A percentile compares a stretch with the other conserved stretches of the same genome.
Evolutionary conservation across 225 moss, liverwort and hornwort genomes (phyloP).

Genomic region (Bryum argenteum): DNA sequence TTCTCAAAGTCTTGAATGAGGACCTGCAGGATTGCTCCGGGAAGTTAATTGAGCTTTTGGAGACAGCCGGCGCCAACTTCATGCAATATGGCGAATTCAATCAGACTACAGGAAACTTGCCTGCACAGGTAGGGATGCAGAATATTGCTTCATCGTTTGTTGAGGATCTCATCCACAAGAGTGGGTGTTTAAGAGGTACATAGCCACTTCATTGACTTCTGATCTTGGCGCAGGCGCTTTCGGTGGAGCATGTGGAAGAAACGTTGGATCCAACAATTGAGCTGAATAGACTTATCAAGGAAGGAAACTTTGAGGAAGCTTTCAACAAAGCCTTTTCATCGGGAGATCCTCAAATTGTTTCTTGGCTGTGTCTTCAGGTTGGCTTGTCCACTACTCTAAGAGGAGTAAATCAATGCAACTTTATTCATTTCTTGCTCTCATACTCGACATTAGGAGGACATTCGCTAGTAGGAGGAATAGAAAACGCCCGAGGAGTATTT

Average conservation of each 20-base stretch:
- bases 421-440: neutral
- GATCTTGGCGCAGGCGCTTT: constrained; percentile 49
- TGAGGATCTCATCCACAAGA: neutral
- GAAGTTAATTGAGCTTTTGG: constrained; percentile 69
- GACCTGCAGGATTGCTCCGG: constrained; percentile 66
- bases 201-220: neutral
- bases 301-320: constrained; percentile 72
- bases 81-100: constrained; percentile 52
- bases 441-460: neutral
- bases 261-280: constrained; percentile 81
- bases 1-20: constrained; percentile 62
- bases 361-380: constrained; percentile 87
- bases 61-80: constrained; percentile 60
- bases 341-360: constrained; percentile 67
- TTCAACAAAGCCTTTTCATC: constrained; percentile 73
- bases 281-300: constrained; percentile 68
- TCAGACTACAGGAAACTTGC: constrained; percentile 61
- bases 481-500: neutral
- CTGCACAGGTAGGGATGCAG: constrained; percentile 50
- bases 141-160: neutral
- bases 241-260: constrained; percentile 71
- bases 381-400: neutral
- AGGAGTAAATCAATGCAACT: neutral
- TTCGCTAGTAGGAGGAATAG: neutral
- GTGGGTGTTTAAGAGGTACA: no score